A percentile compares a stretch with the other conserved stretches of the same genome.
Evolutionary conservation across 768 basidiomycete species (phyloP).

Genomic region (Terana coerulea): DNA sequence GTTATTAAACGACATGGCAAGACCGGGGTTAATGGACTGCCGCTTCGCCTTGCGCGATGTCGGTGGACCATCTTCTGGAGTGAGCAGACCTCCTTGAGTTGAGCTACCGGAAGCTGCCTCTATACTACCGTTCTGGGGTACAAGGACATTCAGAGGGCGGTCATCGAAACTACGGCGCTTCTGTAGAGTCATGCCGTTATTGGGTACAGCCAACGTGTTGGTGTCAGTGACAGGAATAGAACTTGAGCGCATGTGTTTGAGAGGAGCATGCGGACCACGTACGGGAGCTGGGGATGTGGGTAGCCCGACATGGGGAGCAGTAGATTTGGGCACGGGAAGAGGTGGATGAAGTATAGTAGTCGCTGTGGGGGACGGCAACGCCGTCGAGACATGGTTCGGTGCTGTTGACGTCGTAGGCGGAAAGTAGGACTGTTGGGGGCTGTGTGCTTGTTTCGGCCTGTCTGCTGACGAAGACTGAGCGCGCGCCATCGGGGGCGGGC

Average conservation of each 20-base stretch:
- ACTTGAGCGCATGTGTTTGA: constrained; percentile 17
- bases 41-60: constrained; percentile 41
- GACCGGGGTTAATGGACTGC: constrained; percentile 52
- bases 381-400: not conserved
- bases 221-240: constrained; percentile 14
- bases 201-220: constrained; percentile 18
- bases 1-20: constrained; percentile 31
- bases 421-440: not conserved
- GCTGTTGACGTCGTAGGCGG: not conserved
- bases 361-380: not conserved
- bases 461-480: not conserved
- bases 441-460: not conserved
- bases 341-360: not conserved
- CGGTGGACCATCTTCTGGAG: constrained; percentile 24
- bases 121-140: not conserved
- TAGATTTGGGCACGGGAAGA: not conserved
- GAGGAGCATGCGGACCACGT: constrained; percentile 2
- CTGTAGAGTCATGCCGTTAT: constrained; percentile 13
- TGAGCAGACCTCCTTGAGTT: constrained; percentile 18
- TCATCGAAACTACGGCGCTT: constrained; percentile 44
- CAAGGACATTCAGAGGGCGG: constrained; percentile 33
- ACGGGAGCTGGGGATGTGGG: constrained; percentile 15
- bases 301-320: constrained; percentile 12
- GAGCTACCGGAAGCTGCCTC: constrained; percentile 7
- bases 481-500: not conserved